Percentiles rank a stretch among this genome's conserved stretches.
Conservation (phyloP, 148 eudicot genomes). For the Pouteria glomerata region DNA sequence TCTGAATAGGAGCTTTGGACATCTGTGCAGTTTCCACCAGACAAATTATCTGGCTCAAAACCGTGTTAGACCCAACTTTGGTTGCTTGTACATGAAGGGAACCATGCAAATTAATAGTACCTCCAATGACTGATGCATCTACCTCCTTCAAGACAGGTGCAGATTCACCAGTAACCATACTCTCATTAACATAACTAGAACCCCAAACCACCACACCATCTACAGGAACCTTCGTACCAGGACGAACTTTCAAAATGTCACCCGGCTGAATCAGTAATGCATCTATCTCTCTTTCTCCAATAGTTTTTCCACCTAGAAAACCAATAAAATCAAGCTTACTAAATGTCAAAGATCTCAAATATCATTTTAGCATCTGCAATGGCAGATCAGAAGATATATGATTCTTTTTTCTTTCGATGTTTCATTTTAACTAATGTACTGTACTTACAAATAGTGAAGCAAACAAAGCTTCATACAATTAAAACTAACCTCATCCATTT, state of each 20-base stretch:
- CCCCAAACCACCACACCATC: slow-evolving; percentile 92
- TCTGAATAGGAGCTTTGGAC: slow-evolving; percentile 98
- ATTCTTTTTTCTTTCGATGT: neutral
- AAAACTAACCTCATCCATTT: neutral
- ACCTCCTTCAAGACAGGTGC: slow-evolving; percentile 72
- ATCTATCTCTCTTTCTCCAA: slow-evolving; percentile 83
- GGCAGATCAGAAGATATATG: neutral
- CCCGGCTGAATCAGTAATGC: slow-evolving; percentile 91
- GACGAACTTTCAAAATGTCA: slow-evolving; percentile 82
- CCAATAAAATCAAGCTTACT: slow-evolving; percentile 10
- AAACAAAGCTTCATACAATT: neutral
- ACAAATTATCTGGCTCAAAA: slow-evolving; percentile 92
- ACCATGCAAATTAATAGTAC: slow-evolving; percentile 92
- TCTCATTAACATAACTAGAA: slow-evolving; percentile 90
- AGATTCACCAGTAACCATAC: slow-evolving; percentile 99
- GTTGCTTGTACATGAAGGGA: slow-evolving; percentile 88
- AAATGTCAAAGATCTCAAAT: neutral
- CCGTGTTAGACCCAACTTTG: slow-evolving; percentile 87
- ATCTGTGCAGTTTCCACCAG: slow-evolving; percentile 96
- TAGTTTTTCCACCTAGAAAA: slow-evolving; percentile 60
- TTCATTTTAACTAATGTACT: neutral
- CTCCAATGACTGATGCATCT: slow-evolving; percentile 72
- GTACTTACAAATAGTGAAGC: neutral
- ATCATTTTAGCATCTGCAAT: neutral
- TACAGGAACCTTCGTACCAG: slow-evolving; percentile 86